A percentile compares a stretch with the other conserved stretches of the same genome.
Evolutionary conservation across 192 early-diverging fungal species (phyloP).

Genomic region (Piromyces finnis): DNA sequence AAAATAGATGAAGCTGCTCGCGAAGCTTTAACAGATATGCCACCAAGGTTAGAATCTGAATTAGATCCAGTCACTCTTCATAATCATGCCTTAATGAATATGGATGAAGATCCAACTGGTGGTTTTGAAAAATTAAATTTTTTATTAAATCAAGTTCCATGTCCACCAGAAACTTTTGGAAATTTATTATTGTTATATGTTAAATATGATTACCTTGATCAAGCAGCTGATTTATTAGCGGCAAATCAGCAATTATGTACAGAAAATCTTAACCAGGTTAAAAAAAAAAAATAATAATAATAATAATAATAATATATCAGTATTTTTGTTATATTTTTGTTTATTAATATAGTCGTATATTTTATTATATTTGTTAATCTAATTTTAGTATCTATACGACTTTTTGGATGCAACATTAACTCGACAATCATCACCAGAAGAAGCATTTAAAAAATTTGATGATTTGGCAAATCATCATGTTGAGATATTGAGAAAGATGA

Average conservation of each 20-base stretch:
- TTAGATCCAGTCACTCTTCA: constrained; percentile 44
- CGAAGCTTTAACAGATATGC: constrained; percentile 47
- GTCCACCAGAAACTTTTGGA: constrained; percentile 39
- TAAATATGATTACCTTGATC: constrained; percentile 37
- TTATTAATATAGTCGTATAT: no score
- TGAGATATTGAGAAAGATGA: constrained; percentile 30
- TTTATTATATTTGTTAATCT: no score
- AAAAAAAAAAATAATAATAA: no score
- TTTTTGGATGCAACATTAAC: constrained; percentile 34
- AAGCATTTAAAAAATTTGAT: constrained; percentile 39
- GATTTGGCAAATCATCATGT: constrained; percentile 34
- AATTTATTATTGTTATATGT: constrained; percentile 37
- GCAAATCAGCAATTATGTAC: constrained; percentile 18
- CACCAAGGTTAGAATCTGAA: constrained; percentile 37
- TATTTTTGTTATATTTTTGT: no score
- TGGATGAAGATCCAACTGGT: constrained; percentile 35
- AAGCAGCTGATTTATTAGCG: constrained; percentile 38
- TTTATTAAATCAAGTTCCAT: constrained; percentile 29
- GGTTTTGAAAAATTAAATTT: constrained; percentile 45
- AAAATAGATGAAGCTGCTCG: constrained; percentile 29
- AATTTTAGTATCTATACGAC: constrained; percentile 24
- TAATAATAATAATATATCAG: no score
- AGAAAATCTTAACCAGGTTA: constrained; percentile 11
- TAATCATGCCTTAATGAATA: constrained; percentile 40
- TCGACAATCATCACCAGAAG: constrained; percentile 33